Conservation (phyloP, 441 rosid genomes). For the Croton setiger region DNA sequence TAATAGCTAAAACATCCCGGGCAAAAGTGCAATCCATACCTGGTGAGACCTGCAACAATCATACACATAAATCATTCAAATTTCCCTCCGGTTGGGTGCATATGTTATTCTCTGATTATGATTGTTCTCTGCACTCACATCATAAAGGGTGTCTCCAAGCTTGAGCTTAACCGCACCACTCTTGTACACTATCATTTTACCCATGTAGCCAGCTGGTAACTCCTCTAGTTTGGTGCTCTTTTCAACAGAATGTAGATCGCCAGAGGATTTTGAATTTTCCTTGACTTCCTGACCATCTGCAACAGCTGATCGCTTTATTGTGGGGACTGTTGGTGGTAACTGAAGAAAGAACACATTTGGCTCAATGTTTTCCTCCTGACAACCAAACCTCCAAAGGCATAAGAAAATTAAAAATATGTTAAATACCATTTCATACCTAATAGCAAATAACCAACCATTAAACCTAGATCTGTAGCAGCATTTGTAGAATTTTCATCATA, state of each 20-base stretch:
- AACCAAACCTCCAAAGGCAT: constrained; percentile 21
- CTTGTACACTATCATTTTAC: constrained; percentile 70
- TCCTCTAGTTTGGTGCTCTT: constrained; percentile 38
- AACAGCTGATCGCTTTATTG: constrained; percentile 35
- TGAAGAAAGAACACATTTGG: constrained; percentile 54
- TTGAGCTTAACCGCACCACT: constrained; percentile 80
- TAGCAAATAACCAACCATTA: constrained; percentile 43
- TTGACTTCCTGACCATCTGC: constrained; percentile 22
- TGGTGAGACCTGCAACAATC: constrained; percentile 54
- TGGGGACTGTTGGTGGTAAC: constrained; percentile 57
- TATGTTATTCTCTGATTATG: neutral
- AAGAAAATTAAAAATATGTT: constrained; percentile 16
- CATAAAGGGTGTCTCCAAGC: constrained; percentile 65
- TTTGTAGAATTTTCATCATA: constrained; percentile 50
- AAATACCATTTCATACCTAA: neutral
- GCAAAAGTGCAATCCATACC: constrained; percentile 60
- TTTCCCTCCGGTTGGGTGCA: neutral
- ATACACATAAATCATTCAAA: neutral
- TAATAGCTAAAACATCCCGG: constrained; percentile 60
- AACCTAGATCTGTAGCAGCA: constrained; percentile 58
- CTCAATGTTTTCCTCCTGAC: constrained; percentile 60
- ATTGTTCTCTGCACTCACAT: constrained; percentile 46
- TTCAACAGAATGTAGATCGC: constrained; percentile 13
- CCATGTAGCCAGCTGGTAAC: constrained; percentile 72
- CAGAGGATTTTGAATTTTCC: constrained; percentile 30